phyloP scores from a whole-genome alignment of 2,329 filamentous ascomycete genomes.

The Colletotrichum cordylinicola region DNA sequence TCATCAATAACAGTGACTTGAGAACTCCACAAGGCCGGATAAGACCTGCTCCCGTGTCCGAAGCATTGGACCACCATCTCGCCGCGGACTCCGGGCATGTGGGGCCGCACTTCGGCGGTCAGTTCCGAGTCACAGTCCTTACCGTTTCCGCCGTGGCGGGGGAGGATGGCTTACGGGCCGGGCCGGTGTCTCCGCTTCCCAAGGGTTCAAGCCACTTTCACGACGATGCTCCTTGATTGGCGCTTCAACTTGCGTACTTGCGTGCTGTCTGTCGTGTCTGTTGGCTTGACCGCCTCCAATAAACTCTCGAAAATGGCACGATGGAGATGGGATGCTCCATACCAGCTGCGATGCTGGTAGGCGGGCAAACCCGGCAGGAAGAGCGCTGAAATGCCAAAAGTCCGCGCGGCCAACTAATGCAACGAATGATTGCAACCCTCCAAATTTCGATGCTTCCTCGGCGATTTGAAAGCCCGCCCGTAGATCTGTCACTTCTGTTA shows the following conservation, averaged over 20 bases:
- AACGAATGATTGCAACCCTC: neutral
- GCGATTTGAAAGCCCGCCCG: neutral
- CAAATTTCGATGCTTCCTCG: neutral
- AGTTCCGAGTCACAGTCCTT: neutral
- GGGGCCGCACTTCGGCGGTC: neutral
- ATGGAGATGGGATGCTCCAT: neutral
- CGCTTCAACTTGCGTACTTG: rapidly evolving
- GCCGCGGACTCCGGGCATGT: neutral
- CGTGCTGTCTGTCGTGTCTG: neutral
- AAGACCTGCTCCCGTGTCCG: neutral
- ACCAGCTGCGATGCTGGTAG: neutral
- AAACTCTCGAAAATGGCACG: neutral
- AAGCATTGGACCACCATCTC: neutral
- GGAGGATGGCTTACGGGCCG: neutral
- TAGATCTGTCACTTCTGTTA: neutral
- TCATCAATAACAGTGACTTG: no score
- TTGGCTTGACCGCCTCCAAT: neutral
- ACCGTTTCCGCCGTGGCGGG: neutral
- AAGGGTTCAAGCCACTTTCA: neutral
- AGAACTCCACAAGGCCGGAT: no score
- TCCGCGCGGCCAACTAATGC: neutral
- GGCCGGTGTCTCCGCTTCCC: neutral
- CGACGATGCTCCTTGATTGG: neutral
- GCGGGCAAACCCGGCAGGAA: neutral
- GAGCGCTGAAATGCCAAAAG: neutral